phyloP scores from a whole-genome alignment of 345 rosid genomes.

The Geranium brycei region DNA sequence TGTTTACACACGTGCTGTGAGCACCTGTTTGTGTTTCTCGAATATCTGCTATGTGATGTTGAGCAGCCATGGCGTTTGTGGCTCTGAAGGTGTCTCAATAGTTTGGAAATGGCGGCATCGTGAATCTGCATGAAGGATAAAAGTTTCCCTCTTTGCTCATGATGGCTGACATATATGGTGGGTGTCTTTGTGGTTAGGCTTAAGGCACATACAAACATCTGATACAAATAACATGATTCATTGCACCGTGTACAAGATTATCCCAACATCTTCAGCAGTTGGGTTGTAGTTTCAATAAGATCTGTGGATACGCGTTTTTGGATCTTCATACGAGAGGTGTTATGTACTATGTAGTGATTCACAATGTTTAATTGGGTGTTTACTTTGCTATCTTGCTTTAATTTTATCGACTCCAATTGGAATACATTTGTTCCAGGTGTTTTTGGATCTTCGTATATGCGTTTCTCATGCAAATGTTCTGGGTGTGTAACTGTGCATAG shows the following conservation, averaged over 20 bases:
- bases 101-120: neutral
- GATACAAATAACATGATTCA: neutral
- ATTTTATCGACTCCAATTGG: neutral
- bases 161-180: neutral
- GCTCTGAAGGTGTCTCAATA: neutral
- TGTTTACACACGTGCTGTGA: neutral
- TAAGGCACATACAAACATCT: neutral
- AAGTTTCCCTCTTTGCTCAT: neutral
- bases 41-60: neutral
- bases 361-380: neutral
- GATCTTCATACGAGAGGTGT: neutral
- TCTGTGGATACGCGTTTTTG: neutral
- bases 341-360: neutral
- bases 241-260: neutral
- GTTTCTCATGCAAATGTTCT: neutral
- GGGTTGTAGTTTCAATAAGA: neutral
- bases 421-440: too few species aligned
- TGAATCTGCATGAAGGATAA: neutral
- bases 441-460: too few species aligned
- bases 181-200: neutral
- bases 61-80: neutral
- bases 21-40: neutral
- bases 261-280: neutral
- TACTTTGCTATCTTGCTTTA: neutral
- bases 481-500: neutral